Base-by-base conservation (phyloP, 108 stramenopile genomes). In the Mayamaea pseudoterrestris region DNA sequence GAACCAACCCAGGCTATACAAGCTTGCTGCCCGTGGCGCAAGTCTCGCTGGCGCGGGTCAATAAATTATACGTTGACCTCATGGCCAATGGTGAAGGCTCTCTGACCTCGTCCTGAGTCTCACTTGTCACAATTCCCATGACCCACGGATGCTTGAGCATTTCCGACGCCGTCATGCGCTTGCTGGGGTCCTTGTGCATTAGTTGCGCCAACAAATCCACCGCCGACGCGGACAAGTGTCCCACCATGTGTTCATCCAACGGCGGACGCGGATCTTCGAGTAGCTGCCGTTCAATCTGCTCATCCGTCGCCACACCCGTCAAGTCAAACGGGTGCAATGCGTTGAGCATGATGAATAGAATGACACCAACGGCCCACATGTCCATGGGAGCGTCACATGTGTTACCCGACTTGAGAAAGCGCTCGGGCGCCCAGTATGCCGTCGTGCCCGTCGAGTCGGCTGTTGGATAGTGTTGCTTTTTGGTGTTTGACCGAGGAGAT, bases 301-400 rank as follows among this genome's bases (percentile, higher is more conserved):
- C 76, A 47, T 86, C 84, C 1, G 74, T 73, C 8, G 77, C 60
- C 23, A 53, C 61, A 3, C 88, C 92, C 2, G 50, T 51, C 11
- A 85, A 34, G 60, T 93, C 92, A 49, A 82, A 93, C 0, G 92
- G 92, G 55, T 93, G 92, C 6, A 76, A 52, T 36, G 88, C 92
- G 7, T 76, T 78, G 6, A 93, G 67, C 88, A 93, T 90, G 42
- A 93, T 90, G 43, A 88, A 90, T 12, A 93, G 60, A 55, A 93
- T 88, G 11, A 93, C 71, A 3, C 92, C 92, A 8, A 93, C 58
- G 1, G 69, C 67, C 87, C 87, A 89, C 79, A 89, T 81, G 50
- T 85, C 82, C 45, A 54, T 53, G 0, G 69, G 23, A 16, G 69
- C 55, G 30, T 54, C 40, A 8, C 57, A 61, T 13, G 53, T 51